Conservation (phyloP, 2,329 filamentous ascomycete species). For the Aureobasidium sp. region DNA sequence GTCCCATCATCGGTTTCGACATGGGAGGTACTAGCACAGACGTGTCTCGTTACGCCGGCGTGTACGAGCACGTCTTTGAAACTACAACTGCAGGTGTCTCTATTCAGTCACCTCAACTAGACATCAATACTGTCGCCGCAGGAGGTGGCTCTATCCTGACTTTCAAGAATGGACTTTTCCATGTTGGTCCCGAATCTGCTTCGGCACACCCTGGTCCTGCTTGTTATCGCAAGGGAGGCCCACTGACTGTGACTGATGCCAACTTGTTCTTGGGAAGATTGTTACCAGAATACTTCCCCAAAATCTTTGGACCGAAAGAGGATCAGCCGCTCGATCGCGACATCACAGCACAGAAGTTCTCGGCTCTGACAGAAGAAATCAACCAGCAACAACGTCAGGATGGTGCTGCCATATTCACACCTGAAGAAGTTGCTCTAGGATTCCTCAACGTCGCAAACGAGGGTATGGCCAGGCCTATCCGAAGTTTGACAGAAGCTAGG, state of each 20-base stretch:
- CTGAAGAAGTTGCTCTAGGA: constrained; percentile 21
- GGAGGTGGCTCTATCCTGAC: constrained; percentile 38
- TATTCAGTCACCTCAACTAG: constrained; percentile 24
- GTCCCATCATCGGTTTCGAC: constrained; percentile 28
- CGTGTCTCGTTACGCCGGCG: constrained; percentile 25
- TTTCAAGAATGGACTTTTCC: constrained; percentile 20
- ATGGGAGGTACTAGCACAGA: constrained; percentile 26
- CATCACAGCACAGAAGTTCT: constrained; percentile 32
- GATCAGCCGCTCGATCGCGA: constrained; percentile 32
- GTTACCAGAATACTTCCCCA: constrained; percentile 24
- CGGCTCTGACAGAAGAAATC: constrained; percentile 34
- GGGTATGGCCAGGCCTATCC: constrained; percentile 23
- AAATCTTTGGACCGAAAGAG: constrained; percentile 27
- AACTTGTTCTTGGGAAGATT: constrained; percentile 27
- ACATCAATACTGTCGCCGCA: constrained; percentile 31
- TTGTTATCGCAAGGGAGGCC: constrained; percentile 28
- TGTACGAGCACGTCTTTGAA: constrained; percentile 24
- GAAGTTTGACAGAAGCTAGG: constrained; percentile 22
- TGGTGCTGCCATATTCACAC: constrained; percentile 38
- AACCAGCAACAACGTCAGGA: constrained; percentile 28
- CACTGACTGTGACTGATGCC: constrained; percentile 27
- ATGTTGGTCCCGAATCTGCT: constrained; percentile 23
- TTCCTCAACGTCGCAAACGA: constrained; percentile 24
- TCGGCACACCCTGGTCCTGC: constrained; percentile 30
- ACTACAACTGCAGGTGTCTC: constrained; percentile 25